phyloP scores from a whole-genome alignment of 2,329 filamentous ascomycete species.

The Epicoccum sorghinum region DNA sequence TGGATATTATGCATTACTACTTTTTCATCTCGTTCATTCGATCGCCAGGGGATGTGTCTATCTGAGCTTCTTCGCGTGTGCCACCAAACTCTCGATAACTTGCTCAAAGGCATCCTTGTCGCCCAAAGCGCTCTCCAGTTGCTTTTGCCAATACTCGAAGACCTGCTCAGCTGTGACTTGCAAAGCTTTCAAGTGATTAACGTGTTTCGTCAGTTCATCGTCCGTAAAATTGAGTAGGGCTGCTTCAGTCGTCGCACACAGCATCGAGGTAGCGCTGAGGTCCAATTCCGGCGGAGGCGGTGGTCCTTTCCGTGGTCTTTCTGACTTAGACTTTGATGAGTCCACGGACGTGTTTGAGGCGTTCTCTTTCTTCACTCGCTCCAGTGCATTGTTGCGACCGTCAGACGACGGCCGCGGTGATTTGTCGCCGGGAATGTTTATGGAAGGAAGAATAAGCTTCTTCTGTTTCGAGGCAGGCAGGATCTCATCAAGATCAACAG shows the following conservation, averaged over 20 bases:
- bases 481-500: constrained; percentile 96
- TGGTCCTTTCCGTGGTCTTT: constrained; percentile 61
- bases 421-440: constrained; percentile 53
- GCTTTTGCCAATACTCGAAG: constrained; percentile 86
- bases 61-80: constrained; percentile 83
- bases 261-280: constrained; percentile 74
- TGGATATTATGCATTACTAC: constrained; percentile 11
- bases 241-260: constrained; percentile 84
- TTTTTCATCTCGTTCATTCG: constrained; percentile 44
- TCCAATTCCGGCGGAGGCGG: constrained; percentile 78
- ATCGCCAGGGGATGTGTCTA: constrained; percentile 52
- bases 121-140: constrained; percentile 82
- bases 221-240: constrained; percentile 81
- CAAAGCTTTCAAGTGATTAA: constrained; percentile 71
- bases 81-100: constrained; percentile 95
- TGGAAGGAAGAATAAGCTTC: constrained; percentile 90
- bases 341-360: constrained; percentile 48
- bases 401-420: constrained; percentile 48
- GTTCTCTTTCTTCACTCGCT: constrained; percentile 49
- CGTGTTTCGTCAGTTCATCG: constrained; percentile 74
- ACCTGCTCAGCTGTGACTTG: constrained; percentile 76
- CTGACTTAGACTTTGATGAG: constrained; percentile 42
- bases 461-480: constrained; percentile 97
- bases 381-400: constrained; percentile 44
- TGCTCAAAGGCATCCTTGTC: constrained; percentile 95